Evolutionary conservation across 768 basidiomycete species (phyloP).

Genomic region (Boletellus sp.): DNA sequence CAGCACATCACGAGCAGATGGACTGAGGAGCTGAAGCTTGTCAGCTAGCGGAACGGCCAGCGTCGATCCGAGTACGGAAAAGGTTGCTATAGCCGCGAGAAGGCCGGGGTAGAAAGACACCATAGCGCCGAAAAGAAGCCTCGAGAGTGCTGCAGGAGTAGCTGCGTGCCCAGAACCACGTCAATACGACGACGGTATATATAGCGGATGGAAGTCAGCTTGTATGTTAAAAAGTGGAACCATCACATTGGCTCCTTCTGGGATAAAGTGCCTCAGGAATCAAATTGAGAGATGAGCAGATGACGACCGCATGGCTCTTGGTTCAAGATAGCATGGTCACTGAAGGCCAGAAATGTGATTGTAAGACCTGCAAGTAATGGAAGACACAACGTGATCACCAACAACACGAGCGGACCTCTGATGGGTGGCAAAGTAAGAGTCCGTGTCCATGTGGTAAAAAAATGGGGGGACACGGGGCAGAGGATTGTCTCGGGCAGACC

Average conservation of each 20-base stretch:
- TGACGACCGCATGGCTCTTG: not conserved
- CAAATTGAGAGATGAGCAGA: not conserved
- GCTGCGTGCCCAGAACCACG: not conserved
- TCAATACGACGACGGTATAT: slow-evolving; percentile 11
- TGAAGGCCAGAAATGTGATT: not conserved
- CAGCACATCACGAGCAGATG: slow-evolving; percentile 22
- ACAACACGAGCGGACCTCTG: not conserved
- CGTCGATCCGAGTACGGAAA: slow-evolving; percentile 12
- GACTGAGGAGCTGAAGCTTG: slow-evolving; percentile 19
- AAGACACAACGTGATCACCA: not conserved
- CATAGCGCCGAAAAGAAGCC: slow-evolving; percentile 8
- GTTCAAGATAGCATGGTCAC: not conserved
- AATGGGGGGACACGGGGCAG: not conserved
- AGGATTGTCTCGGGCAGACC: not conserved
- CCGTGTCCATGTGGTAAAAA: not conserved
- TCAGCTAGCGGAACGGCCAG: slow-evolving; percentile 19
- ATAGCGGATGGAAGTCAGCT: slow-evolving; percentile 1
- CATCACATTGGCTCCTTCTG: not conserved
- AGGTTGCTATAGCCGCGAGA: not conserved
- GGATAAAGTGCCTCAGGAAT: not conserved
- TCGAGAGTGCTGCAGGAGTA: not conserved
- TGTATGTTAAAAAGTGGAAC: not conserved
- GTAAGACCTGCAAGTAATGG: not conserved
- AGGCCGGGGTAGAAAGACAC: slow-evolving; percentile 12
- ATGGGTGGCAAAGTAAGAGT: not conserved